Conservation (phyloP, 1,284 basidiomycete species). For the Tilletiopsis washingtonensis region DNA sequence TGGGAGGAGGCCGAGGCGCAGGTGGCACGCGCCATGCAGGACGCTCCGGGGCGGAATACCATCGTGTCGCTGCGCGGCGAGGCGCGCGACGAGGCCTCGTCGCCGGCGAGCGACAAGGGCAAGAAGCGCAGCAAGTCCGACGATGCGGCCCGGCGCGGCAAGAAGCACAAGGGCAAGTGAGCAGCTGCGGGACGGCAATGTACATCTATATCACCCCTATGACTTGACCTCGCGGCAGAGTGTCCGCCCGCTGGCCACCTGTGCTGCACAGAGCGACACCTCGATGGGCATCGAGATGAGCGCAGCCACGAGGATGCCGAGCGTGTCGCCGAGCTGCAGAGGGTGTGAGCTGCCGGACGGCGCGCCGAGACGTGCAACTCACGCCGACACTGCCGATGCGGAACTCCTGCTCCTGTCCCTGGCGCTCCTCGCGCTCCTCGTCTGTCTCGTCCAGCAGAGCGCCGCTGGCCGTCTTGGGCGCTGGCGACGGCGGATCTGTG, state of each 20-base stretch:
- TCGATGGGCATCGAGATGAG: slow-evolving; percentile 43
- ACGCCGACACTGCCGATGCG: slow-evolving; percentile 42
- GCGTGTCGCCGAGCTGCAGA: slow-evolving; percentile 34
- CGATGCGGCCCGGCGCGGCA: too few species aligned
- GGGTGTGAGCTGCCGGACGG: background rate
- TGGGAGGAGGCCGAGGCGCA: slow-evolving; percentile 42
- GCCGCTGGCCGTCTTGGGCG: too few species aligned
- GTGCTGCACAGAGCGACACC: slow-evolving; percentile 26
- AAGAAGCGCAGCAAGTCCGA: too few species aligned
- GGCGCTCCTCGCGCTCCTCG: slow-evolving; percentile 3
- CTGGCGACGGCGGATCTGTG: too few species aligned
- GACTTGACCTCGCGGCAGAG: slow-evolving; percentile 32
- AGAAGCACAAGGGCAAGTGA: too few species aligned
- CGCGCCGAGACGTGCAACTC: slow-evolving; percentile 3
- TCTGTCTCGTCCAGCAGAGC: slow-evolving; percentile 6
- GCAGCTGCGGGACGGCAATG: too few species aligned
- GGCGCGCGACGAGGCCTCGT: background rate
- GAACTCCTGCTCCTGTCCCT: slow-evolving; percentile 43
- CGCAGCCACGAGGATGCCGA: slow-evolving; percentile 38
- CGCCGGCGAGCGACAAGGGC: too few species aligned
- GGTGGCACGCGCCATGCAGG: slow-evolving; percentile 20
- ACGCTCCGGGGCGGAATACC: background rate
- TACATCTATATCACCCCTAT: too few species aligned
- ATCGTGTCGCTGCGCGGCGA: slow-evolving; percentile 1
- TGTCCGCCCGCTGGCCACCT: slow-evolving; percentile 24